phyloP scores from a whole-genome alignment of 768 basidiomycete species.

The Hysterangium stoloniferum region DNA sequence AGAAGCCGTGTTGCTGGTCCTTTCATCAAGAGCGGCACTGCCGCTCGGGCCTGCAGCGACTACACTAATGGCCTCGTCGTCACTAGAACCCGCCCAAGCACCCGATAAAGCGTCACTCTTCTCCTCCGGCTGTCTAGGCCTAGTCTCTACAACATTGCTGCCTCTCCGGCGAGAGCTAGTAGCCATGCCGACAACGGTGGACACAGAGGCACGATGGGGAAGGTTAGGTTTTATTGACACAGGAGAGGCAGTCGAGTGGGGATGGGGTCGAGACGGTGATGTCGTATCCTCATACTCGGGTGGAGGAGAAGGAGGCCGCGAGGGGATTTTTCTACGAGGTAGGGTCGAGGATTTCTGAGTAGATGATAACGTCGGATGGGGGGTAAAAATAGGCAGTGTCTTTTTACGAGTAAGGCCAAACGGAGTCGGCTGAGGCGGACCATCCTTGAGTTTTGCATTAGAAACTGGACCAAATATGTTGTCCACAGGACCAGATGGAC shows the following conservation, averaged over 20 bases:
- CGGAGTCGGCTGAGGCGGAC: background rate
- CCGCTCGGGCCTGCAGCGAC: slow-evolving; percentile 78
- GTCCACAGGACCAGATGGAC: slow-evolving; percentile 29
- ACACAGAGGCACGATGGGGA: slow-evolving; percentile 47
- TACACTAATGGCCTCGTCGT: slow-evolving; percentile 80
- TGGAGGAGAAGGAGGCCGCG: slow-evolving; percentile 28
- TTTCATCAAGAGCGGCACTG: slow-evolving; percentile 74
- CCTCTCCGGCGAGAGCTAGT: slow-evolving; percentile 28
- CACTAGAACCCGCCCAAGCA: slow-evolving; percentile 41
- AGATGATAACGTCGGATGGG: background rate
- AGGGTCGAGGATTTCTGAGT: background rate
- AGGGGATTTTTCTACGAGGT: slow-evolving; percentile 20
- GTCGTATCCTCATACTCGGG: slow-evolving; percentile 20
- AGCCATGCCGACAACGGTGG: slow-evolving; percentile 49
- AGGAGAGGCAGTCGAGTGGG: slow-evolving; percentile 35
- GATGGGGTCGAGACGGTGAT: slow-evolving; percentile 24
- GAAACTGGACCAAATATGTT: slow-evolving; percentile 15
- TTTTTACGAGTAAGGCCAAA: slow-evolving; percentile 1
- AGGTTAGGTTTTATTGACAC: slow-evolving; percentile 37
- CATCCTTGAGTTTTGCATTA: background rate
- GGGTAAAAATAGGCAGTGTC: slow-evolving; percentile 19
- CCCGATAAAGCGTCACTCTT: slow-evolving; percentile 5
- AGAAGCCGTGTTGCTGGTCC: slow-evolving; percentile 49
- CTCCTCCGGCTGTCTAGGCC: background rate
- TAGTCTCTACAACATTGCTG: background rate